Conservation (phyloP, 306 rosid genomes). For the Rosa lucieae region DNA sequence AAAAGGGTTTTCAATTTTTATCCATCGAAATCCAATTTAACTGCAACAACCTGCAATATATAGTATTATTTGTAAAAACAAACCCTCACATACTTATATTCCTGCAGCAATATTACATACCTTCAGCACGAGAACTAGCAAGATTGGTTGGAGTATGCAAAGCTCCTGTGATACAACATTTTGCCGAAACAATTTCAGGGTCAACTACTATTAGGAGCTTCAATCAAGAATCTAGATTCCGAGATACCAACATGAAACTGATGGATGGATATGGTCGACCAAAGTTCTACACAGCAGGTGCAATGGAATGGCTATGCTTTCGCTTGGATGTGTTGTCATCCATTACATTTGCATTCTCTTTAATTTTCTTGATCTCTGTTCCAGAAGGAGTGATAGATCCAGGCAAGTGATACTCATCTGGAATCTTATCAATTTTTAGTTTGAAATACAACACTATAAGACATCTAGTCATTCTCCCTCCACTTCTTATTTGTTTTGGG, state of each 20-base stretch:
- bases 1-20: neutral
- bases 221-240: constrained; percentile 67
- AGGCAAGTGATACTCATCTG: constrained; percentile 32
- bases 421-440: neutral
- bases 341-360: constrained; percentile 50
- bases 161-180: constrained; percentile 88
- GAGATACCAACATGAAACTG: constrained; percentile 54
- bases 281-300: constrained; percentile 47
- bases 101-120: constrained; percentile 66
- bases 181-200: constrained; percentile 82
- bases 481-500: neutral
- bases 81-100: constrained; percentile 19
- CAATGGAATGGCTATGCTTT: constrained; percentile 66
- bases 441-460: neutral
- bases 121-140: constrained; percentile 71
- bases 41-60: neutral
- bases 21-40: neutral
- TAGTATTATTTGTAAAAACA: neutral
- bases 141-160: constrained; percentile 79
- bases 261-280: constrained; percentile 58
- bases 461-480: neutral
- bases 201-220: constrained; percentile 76
- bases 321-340: constrained; percentile 61
- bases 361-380: constrained; percentile 59
- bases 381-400: constrained; percentile 61